These are phyloP conservation scores for Phytophthora uliginosa DNA, from an alignment of 352 stramenopile species.

Conservation along the genomic window DNA sequence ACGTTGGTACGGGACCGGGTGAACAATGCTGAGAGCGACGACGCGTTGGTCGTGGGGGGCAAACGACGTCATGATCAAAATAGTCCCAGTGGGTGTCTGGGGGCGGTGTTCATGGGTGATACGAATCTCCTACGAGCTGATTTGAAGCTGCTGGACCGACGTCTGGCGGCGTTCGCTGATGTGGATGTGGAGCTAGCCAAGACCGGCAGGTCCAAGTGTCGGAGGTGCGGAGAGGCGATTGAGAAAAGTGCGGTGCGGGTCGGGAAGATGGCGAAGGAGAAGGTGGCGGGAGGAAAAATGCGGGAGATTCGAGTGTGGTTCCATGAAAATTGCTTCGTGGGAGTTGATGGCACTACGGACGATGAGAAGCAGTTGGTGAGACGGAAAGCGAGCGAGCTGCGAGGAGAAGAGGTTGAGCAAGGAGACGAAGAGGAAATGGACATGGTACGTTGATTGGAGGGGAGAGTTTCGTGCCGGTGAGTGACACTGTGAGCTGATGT, in stretches of 20 bases:
- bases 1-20: constrained; percentile 58
- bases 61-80: constrained; percentile 7
- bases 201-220: constrained; percentile 63
- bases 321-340: constrained; percentile 65
- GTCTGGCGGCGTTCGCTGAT: constrained; percentile 38
- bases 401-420: constrained; percentile 15
- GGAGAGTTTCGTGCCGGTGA: background rate
- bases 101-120: constrained; percentile 83
- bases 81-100: constrained; percentile 47
- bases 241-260: constrained; percentile 59
- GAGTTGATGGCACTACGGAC: constrained; percentile 27
- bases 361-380: constrained; percentile 56
- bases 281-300: constrained; percentile 48
- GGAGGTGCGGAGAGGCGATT: constrained; percentile 55
- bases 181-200: constrained; percentile 70
- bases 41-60: constrained; percentile 11
- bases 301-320: constrained; percentile 72
- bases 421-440: constrained; percentile 29
- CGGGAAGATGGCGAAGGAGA: constrained; percentile 60
- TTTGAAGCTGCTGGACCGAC: constrained; percentile 66
- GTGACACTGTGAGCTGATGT: constrained; percentile 1
- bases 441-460: constrained; percentile 17
- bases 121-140: constrained; percentile 74
- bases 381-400: constrained; percentile 13
- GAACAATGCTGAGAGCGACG: constrained; percentile 28